Evolutionary conservation across 1,284 basidiomycete genomes (phyloP), one percentile per base, ranked within the genome.

Genomic region (Chalciporus piperatoides): DNA sequence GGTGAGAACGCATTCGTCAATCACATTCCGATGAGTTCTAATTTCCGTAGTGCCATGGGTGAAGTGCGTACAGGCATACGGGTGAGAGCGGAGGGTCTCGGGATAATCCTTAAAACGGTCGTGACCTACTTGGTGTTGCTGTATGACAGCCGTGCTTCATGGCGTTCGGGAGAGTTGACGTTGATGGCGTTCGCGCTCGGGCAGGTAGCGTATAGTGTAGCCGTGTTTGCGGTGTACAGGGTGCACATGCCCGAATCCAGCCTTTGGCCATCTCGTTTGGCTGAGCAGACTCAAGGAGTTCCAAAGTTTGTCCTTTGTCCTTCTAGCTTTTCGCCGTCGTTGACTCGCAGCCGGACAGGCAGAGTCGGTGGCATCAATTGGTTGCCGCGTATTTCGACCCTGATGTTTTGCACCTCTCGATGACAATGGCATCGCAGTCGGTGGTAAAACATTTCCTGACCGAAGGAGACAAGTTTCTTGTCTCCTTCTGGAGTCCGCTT

Each of bases 391-490:
- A 71, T 48, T 82, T 86, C 56, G 82, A 89, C 54, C 60, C 67
- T 4, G 62, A 71, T 23, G 61, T 78, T 19, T 66, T 89, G 15
- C 70, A 71, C 27, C 74, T 95, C 2, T 84, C 88, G 0, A 67
- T 79, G 47, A 90, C 86, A 0, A 91, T 98, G 80, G 91, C 88
- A 4, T 77, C 74, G 6, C 94, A 97, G 67, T 91, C 89, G 2
- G 59, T 97, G 3, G 76, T 98, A 59, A 99, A 99, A 67, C 95
- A 99, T 64, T 78, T 96, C 55, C 74, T 99, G 25, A 98, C 95
- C 0, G 97, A 99, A 65, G 93, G 91, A 9, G 97, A 99, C 69
- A 93, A 97, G 60, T 74, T 99, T 41, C 80, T 95, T 2, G 77
- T 97, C 21, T 90, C 90, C 0, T 81, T 79, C 58, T 82, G 92